These are phyloP conservation scores for Cladobotryum protrusum DNA, from an alignment of 2,329 filamentous ascomycete species.

Conservation along the genomic window DNA sequence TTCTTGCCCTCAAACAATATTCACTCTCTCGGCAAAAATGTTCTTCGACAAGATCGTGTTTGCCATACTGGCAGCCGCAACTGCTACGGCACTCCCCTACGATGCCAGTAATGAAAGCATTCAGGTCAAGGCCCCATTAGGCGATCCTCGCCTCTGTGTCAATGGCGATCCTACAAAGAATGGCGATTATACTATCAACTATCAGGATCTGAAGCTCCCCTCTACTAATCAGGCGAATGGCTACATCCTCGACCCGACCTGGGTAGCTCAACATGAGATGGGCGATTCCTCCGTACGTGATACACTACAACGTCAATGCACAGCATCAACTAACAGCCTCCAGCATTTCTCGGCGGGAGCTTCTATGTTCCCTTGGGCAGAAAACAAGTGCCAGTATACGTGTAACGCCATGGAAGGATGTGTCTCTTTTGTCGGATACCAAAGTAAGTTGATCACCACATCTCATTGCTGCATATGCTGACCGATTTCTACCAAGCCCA, in stretches of 20 bases:
- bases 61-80: neutral
- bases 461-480: neutral
- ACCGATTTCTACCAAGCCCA: neutral
- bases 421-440: slow-evolving; percentile 12
- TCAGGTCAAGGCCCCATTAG: no score
- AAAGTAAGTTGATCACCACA: slow-evolving; percentile 1
- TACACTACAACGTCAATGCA: neutral
- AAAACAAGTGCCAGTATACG: slow-evolving; percentile 14
- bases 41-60: neutral
- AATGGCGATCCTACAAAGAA: slow-evolving; percentile 3
- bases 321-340: neutral
- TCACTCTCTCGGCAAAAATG: neutral
- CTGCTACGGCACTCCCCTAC: neutral
- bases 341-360: slow-evolving; percentile 8
- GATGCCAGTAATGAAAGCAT: neutral
- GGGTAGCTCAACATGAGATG: slow-evolving; percentile 6
- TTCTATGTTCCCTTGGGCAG: slow-evolving; percentile 2
- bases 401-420: slow-evolving; percentile 11
- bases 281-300: slow-evolving; percentile 3
- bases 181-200: slow-evolving; percentile 7
- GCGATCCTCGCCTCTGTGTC: neutral
- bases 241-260: slow-evolving; percentile 9
- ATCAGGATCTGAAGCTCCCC: slow-evolving; percentile 5
- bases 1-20: neutral
- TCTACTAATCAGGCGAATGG: neutral